Evolutionary conservation across 1,284 basidiomycete genomes (phyloP), one percentile per base, ranked within the genome.

Genomic region (Papiliotrema terrestris): DNA sequence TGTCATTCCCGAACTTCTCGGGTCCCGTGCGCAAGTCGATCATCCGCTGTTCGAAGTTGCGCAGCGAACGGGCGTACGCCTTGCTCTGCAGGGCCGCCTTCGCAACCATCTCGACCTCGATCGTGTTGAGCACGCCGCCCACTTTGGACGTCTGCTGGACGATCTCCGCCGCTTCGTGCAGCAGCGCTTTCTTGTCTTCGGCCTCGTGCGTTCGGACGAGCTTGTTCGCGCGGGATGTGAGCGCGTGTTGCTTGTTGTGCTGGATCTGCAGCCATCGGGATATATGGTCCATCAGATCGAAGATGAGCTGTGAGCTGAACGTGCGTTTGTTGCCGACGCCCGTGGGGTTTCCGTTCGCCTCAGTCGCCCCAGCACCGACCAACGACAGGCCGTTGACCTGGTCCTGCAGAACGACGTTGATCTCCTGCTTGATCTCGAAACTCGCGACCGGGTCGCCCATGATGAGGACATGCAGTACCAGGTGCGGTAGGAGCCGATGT

Each of bases 31-130:
- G 79, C 29, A 87, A 76, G 14, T 77, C 62, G 19, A 68, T 54
- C 29, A 95, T 83, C 47, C 88, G 86, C 52, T 86, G 85, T 72
- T 99, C 96, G 64, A 95, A 96, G 72, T 89, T 94, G 83, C 98
- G 91, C 39, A 99, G 80, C 1, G 96, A 87, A 37, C 96, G 84
- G 0, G 96, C 94, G 68, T 91, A 98, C 0, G 94, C 88, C 69
- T 89, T 92, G 79, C 93, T 96, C 65, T 92, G 85, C 55, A 98
- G 83, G 0, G 96, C 93, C 0, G 96, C 96, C 65, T 89, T 86
- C 0, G 94, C 96, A 81, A 96, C 87, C 20, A 98, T 82, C 59
- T 89, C 86, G 57, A 88, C 87, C 60, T 96, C 87, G 57, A 98
- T 92, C 67, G 83, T 87, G 3, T 84, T 84, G 20, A 97, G 78